phyloP scores from a whole-genome alignment of 2,329 filamentous ascomycete species.

The Tolypocladium sp. region DNA sequence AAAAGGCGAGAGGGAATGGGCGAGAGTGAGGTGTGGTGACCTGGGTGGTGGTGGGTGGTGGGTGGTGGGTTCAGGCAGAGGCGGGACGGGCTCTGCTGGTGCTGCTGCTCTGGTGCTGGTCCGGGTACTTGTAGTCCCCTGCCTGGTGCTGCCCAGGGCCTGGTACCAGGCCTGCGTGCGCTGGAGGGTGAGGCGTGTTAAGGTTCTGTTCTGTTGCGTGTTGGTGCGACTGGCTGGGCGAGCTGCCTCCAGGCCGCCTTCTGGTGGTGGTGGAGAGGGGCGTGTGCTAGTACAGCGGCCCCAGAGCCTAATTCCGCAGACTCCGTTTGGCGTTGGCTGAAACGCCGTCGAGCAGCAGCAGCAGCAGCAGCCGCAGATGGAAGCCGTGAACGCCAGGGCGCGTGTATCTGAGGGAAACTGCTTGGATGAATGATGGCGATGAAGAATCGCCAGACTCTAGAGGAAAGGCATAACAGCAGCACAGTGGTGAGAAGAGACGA shows the following conservation, averaged over 20 bases:
- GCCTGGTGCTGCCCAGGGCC: neutral
- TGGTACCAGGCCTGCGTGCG: neutral
- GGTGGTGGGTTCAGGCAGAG: constrained; percentile 1
- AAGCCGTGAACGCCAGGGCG: neutral
- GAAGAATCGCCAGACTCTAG: neutral
- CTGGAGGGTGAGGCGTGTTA: neutral
- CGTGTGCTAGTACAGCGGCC: neutral
- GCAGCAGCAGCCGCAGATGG: neutral
- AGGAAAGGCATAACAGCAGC: neutral
- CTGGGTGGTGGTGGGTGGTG: neutral
- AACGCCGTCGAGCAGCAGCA: constrained; percentile 6
- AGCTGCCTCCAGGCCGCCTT: neutral
- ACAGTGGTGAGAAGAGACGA: neutral
- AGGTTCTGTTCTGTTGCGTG: neutral
- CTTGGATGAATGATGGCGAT: neutral
- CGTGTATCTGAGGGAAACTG: neutral
- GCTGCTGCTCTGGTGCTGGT: neutral
- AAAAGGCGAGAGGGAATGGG: constrained; percentile 3
- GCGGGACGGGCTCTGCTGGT: neutral
- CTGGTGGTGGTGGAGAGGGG: neutral
- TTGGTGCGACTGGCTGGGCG: neutral
- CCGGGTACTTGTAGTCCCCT: neutral
- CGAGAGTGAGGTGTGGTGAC: neutral
- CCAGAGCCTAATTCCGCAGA: constrained; percentile 1
- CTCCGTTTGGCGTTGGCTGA: constrained; percentile 8